These are phyloP conservation scores for Codiaeum variegatum DNA, from an alignment of 441 rosid species.

Conservation along the genomic window DNA sequence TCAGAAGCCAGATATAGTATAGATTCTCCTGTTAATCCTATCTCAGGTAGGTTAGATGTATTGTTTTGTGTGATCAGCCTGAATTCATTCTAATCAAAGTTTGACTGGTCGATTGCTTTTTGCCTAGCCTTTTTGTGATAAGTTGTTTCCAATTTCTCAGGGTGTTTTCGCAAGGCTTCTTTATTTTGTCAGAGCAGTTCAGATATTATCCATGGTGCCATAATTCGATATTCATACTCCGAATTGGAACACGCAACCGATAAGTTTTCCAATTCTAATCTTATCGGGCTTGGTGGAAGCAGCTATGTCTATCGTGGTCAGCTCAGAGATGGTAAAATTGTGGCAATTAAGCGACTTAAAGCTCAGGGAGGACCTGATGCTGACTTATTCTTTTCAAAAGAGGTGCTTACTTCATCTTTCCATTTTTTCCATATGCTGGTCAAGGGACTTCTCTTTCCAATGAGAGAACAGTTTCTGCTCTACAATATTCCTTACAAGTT, in stretches of 20 bases:
- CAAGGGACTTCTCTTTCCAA: constrained; percentile 7
- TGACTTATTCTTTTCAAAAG: constrained; percentile 62
- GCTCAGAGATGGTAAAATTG: constrained; percentile 71
- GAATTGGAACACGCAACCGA: constrained; percentile 73
- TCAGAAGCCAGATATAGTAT: constrained; percentile 38
- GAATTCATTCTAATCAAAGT: constrained; percentile 3
- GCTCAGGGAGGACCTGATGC: constrained; percentile 59
- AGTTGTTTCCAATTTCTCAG: constrained; percentile 33
- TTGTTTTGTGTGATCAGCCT: constrained; percentile 9
- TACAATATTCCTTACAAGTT: not conserved
- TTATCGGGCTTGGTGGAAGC: constrained; percentile 87
- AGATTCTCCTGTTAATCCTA: constrained; percentile 36
- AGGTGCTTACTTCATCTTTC: constrained; percentile 47
- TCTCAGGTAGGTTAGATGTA: constrained; percentile 39
- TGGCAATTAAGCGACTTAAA: constrained; percentile 78
- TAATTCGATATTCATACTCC: constrained; percentile 57
- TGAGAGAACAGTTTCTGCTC: not conserved
- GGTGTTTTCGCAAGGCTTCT: constrained; percentile 60
- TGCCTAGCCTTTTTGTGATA: not conserved
- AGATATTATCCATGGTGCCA: constrained; percentile 52
- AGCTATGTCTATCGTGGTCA: constrained; percentile 82
- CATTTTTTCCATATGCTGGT: constrained; percentile 9
- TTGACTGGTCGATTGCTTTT: not conserved
- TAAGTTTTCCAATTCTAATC: constrained; percentile 63
- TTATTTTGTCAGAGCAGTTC: constrained; percentile 45